phyloP scores from a whole-genome alignment of 2,329 filamentous ascomycete genomes.

The Phaeosphaeriaceae sp. region DNA sequence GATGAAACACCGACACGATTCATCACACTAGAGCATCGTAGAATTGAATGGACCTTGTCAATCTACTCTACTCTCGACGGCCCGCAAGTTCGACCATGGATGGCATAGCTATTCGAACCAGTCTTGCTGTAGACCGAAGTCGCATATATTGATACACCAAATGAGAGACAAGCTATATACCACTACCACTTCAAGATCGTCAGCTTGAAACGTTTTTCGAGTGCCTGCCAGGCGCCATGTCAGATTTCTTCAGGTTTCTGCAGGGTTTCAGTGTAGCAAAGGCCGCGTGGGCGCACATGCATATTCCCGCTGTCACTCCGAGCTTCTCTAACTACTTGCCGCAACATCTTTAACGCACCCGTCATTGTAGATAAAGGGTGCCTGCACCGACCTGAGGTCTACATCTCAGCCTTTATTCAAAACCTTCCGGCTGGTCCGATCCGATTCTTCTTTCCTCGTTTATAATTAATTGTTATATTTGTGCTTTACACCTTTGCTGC shows the following conservation, averaged over 20 bases:
- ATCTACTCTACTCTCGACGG: neutral
- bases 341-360: neutral
- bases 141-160: neutral
- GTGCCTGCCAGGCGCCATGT: neutral
- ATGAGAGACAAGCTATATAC: neutral
- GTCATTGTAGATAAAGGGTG: neutral
- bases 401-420: neutral
- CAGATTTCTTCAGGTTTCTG: conserved; percentile 22
- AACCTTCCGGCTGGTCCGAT: conserved; percentile 22
- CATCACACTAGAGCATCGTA: conserved; percentile 7
- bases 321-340: neutral
- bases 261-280: conserved; percentile 24
- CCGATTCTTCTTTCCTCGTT: conserved; percentile 7
- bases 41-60: neutral
- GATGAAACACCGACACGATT: conserved; percentile 34
- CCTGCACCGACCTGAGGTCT: neutral
- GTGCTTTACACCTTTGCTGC: neutral
- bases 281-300: conserved; percentile 26
- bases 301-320: conserved; percentile 1
- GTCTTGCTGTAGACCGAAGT: neutral
- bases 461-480: neutral
- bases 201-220: neutral
- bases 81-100: neutral
- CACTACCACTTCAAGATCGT: neutral
- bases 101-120: neutral